Evolutionary conservation across 169 alveolate genomes (phyloP).

Genomic region (Ichthyophthirius multifiliis): DNA sequence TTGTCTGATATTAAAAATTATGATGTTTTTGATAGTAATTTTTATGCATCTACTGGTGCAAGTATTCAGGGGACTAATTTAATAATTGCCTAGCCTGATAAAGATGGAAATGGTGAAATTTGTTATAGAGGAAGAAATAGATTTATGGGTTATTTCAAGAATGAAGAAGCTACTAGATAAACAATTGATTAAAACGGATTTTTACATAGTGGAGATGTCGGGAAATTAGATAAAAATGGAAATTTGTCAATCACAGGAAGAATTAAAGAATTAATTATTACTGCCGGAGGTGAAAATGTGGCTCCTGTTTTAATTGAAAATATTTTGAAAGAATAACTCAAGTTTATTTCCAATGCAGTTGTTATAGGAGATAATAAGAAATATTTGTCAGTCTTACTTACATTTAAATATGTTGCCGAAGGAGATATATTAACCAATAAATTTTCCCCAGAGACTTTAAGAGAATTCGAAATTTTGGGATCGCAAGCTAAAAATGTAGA

Average conservation of each 20-base stretch:
- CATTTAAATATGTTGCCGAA: slow-evolving; percentile 55
- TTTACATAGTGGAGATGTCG: slow-evolving; percentile 88
- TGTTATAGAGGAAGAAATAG: slow-evolving; percentile 80
- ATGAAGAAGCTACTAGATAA: slow-evolving; percentile 72
- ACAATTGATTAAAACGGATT: slow-evolving; percentile 78
- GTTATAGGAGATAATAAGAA: slow-evolving; percentile 76
- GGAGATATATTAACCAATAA: slow-evolving; percentile 27
- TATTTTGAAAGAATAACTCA: slow-evolving; percentile 54
- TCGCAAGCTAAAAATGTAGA: slow-evolving; percentile 28
- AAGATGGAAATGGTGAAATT: slow-evolving; percentile 82
- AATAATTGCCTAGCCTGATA: slow-evolving; percentile 56
- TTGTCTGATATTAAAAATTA: slow-evolving; percentile 21
- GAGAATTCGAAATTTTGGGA: slow-evolving; percentile 15
- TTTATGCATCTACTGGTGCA: slow-evolving; percentile 17
- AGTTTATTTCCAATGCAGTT: slow-evolving; percentile 60
- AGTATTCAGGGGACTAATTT: slow-evolving; percentile 64
- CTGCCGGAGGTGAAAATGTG: slow-evolving; percentile 89
- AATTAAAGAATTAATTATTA: slow-evolving; percentile 78
- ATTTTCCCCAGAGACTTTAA: slow-evolving; percentile 16
- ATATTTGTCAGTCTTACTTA: slow-evolving; percentile 66
- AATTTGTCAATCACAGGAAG: slow-evolving; percentile 74
- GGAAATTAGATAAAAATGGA: slow-evolving; percentile 70
- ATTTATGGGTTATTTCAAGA: slow-evolving; percentile 85
- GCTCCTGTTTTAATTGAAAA: slow-evolving; percentile 84
- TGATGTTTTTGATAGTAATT: slow-evolving; percentile 29